Percentiles rank a stretch among this genome's conserved stretches.
Evolutionary conservation across 192 early-diverging fungal species (phyloP).

Genomic region (Rhizoclosmatium globosum): DNA sequence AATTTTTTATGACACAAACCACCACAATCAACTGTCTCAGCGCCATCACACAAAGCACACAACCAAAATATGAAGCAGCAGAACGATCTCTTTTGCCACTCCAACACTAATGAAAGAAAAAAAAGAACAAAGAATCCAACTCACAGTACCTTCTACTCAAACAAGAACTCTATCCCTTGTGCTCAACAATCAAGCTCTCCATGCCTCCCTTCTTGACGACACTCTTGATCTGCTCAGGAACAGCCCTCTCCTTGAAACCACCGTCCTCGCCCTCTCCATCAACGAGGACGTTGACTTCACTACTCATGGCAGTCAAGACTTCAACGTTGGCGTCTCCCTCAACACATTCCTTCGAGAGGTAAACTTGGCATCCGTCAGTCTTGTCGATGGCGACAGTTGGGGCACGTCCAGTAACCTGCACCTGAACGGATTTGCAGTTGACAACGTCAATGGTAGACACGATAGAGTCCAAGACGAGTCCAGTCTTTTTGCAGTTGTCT

Average conservation of each 20-base stretch:
- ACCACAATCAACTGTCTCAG: background rate
- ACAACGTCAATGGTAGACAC: slow-evolving; percentile 89
- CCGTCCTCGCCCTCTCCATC: slow-evolving; percentile 69
- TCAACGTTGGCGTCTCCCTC: slow-evolving; percentile 64
- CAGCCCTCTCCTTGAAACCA: slow-evolving; percentile 84
- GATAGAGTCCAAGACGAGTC: slow-evolving; percentile 81
- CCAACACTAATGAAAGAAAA: background rate
- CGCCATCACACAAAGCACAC: background rate
- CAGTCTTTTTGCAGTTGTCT: slow-evolving; percentile 91
- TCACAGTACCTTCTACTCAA: background rate
- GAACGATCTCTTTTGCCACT: background rate
- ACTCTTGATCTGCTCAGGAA: slow-evolving; percentile 94
- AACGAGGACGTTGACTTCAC: slow-evolving; percentile 90
- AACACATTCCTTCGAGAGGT: slow-evolving; percentile 77
- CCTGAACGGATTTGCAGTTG: slow-evolving; percentile 87
- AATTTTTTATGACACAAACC: too few relatives aligned
- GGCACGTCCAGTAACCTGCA: slow-evolving; percentile 83
- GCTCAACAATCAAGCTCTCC: slow-evolving; percentile 85
- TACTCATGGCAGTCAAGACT: slow-evolving; percentile 93
- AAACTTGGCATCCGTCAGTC: slow-evolving; percentile 90
- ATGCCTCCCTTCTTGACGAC: slow-evolving; percentile 73
- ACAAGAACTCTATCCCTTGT: slow-evolving; percentile 62
- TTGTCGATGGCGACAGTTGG: slow-evolving; percentile 93
- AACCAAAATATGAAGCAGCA: background rate
- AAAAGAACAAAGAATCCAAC: background rate